Conservation (phyloP, 2,329 filamentous ascomycete species). For the Neofusicoccum umdonicola region DNA sequence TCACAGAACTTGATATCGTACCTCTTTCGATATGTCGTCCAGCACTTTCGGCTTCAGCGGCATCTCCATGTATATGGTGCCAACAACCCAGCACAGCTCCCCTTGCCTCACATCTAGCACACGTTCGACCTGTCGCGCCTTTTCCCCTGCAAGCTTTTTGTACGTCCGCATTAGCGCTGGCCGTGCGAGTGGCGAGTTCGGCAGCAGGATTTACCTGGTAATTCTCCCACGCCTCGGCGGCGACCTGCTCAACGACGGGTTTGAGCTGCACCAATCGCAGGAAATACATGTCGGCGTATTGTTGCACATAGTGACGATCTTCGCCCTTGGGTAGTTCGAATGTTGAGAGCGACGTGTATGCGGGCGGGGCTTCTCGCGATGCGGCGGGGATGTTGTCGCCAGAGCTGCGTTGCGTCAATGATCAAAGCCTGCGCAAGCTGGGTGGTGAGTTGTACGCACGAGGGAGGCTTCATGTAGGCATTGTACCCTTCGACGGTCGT, state of each 20-base stretch:
- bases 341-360: conserved; percentile 72
- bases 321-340: conserved; percentile 68
- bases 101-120: conserved; percentile 95
- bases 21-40: conserved; percentile 91
- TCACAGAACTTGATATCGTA: conserved; percentile 32
- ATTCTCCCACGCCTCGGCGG: conserved; percentile 71
- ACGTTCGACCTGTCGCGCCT: conserved; percentile 73
- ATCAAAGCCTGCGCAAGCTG: not conserved
- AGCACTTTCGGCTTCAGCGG: conserved; percentile 92
- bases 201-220: conserved; percentile 52
- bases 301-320: conserved; percentile 77
- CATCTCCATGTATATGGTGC: conserved; percentile 98
- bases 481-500: not conserved
- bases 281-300: conserved; percentile 98
- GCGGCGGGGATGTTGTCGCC: not conserved
- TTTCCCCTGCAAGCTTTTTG: conserved; percentile 65
- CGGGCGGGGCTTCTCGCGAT: conserved; percentile 38
- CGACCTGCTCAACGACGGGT: conserved; percentile 73
- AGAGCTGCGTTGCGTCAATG: conserved; percentile 4
- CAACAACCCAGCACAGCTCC: conserved; percentile 90
- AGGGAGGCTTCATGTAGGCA: not conserved
- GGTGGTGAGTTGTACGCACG: not conserved
- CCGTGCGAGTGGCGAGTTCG: not conserved
- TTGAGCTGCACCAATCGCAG: conserved; percentile 84
- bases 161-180: not conserved